A percentile compares a stretch with the other conserved stretches of the same genome.
These are phyloP conservation scores for Lachnum nothofagi DNA, from an alignment of 2,329 filamentous ascomycete genomes.

Conservation along the genomic window DNA sequence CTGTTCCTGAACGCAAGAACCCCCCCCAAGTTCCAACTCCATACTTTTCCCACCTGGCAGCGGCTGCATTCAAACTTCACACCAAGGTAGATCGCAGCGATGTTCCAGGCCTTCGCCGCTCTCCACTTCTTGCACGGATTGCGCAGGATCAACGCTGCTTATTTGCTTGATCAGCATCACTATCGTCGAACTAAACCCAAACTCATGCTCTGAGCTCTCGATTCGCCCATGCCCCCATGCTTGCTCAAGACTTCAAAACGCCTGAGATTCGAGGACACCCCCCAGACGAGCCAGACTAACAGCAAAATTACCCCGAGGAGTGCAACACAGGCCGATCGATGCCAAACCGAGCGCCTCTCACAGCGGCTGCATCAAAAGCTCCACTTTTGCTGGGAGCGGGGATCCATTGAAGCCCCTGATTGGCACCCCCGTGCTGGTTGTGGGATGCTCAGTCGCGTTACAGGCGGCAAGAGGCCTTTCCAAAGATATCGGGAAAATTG, in stretches of 20 bases:
- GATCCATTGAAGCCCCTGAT: constrained; percentile 4
- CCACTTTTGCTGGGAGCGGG: constrained; percentile 8
- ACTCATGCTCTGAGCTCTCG: not conserved
- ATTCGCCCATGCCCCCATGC: constrained; percentile 14
- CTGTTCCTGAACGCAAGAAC: too few relatives aligned
- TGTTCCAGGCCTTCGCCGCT: too few relatives aligned
- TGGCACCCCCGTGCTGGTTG: not conserved
- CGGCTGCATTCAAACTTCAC: too few relatives aligned
- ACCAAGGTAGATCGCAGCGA: too few relatives aligned
- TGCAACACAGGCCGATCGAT: constrained; percentile 7
- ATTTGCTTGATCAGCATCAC: constrained; percentile 14
- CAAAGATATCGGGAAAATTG: not conserved
- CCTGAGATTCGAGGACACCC: too few relatives aligned
- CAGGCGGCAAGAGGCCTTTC: not conserved
- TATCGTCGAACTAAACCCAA: constrained; percentile 2
- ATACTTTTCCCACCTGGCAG: too few relatives aligned
- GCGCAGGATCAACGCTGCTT: constrained; percentile 20
- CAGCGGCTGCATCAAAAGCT: constrained; percentile 12
- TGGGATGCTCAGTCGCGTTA: not conserved
- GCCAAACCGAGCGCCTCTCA: constrained; percentile 10
- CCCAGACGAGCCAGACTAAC: not conserved
- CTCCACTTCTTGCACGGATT: not conserved
- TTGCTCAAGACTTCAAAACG: too few relatives aligned
- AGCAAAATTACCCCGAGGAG: constrained; percentile 5
- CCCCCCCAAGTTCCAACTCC: too few relatives aligned